Base-by-base conservation (phyloP, 1,284 basidiomycete species). In the Papiliotrema fonsecae region DNA sequence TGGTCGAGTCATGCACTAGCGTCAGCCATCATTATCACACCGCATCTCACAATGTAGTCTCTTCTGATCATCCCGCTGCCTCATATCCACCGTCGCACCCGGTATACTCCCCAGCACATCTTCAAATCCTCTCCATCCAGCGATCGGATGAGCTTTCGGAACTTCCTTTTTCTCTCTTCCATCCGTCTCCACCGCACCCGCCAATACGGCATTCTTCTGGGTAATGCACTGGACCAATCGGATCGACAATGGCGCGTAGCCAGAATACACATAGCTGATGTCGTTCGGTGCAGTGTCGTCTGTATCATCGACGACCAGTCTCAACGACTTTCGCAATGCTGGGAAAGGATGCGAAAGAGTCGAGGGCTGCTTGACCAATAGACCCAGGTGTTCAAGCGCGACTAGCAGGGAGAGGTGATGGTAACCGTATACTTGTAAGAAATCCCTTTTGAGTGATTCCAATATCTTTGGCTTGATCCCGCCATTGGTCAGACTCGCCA, bases 111-210 rank as follows among this genome's bases (percentile, higher is more conserved):
- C 80, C 14, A 97, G 67, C 2, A 88, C 80, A 62, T 98, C 96
- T 70, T 97, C 93, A 62, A 97, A 90, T 14, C 91, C 92, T 69
- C 88, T 92, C 92, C 94, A 99, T 1, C 94, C 94, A 2, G 87
- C 82, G 51, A 97, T 86, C 0, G 89, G 87, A 69, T 93, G 88
- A 0, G 88, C 89, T 62, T 82, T 82, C 18, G 67, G 68, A 24
- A 62, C 6, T 54, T 24, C 66, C 60, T 74, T 47, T 58, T 26
- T 34, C 32, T 65, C 67, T 34, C 52, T 61, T 14, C 82, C 62
- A 78, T 79, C 69, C 76, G 80, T 57, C 21, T 26, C 47, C 16
- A 37, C 27, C 2, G 50, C 54, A 10, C 55, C 47, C 1, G 67
- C 66, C 3, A 93, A 75, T 25, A 97, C 84, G 2, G 87, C 86